Conservation (phyloP, 305 asterid genomes). For the Withania somnifera region DNA sequence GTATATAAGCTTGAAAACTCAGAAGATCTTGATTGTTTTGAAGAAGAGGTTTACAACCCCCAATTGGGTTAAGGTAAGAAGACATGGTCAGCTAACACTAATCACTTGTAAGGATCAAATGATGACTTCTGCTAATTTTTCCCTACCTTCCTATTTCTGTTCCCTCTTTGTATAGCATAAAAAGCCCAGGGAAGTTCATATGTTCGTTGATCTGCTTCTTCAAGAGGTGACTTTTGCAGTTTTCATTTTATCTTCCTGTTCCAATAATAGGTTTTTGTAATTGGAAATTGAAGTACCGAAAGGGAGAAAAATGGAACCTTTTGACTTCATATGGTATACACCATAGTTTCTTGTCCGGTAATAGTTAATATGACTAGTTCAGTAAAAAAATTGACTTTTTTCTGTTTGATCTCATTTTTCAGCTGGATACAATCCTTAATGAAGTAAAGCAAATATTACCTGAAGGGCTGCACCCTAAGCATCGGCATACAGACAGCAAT, state of each 20-base stretch:
- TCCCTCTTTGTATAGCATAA: constrained; percentile 49
- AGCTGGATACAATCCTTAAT: constrained; percentile 52
- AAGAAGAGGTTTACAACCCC: constrained; percentile 90
- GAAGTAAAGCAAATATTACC: constrained; percentile 85
- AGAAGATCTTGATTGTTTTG: constrained; percentile 59
- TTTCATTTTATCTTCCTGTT: neutral
- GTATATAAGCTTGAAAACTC: constrained; percentile 81
- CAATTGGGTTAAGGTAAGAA: constrained; percentile 82
- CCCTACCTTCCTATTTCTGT: neutral
- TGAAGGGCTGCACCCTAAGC: constrained; percentile 54
- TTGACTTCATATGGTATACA: neutral
- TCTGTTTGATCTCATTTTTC: constrained; percentile 14
- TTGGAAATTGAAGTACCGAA: neutral
- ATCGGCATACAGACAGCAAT: constrained; percentile 72
- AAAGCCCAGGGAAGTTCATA: constrained; percentile 98
- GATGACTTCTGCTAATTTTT: constrained; percentile 1
- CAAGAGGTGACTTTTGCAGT: constrained; percentile 51
- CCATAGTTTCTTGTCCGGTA: neutral
- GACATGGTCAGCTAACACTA: neutral
- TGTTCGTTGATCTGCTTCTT: constrained; percentile 88
- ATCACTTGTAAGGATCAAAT: neutral
- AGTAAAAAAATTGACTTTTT: constrained; percentile 6
- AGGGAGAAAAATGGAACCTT: neutral
- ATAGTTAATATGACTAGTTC: neutral
- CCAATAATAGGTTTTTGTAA: neutral